Conservation (phyloP, 1,284 basidiomycete species). For the Phlebopus sp. region DNA sequence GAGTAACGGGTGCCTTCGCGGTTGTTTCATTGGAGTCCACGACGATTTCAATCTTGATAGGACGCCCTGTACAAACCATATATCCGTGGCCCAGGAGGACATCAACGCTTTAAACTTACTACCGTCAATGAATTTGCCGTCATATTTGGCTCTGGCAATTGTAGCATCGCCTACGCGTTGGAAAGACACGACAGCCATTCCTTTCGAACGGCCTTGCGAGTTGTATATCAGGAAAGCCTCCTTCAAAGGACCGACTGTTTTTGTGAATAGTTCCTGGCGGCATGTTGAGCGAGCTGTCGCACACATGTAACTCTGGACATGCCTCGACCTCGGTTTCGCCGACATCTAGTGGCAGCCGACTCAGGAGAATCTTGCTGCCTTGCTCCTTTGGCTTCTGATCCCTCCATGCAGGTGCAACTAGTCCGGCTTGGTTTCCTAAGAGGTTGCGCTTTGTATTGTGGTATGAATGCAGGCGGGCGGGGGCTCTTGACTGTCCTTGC, state of each 20-base stretch:
- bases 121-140: slow-evolving; percentile 73
- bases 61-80: slow-evolving; percentile 45
- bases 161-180: slow-evolving; percentile 58
- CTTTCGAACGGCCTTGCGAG: slow-evolving; percentile 65
- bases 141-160: slow-evolving; percentile 60
- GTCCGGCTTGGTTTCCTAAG: slow-evolving; percentile 52
- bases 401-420: slow-evolving; percentile 60
- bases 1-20: slow-evolving; percentile 12
- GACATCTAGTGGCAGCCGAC: slow-evolving; percentile 67
- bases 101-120: slow-evolving; percentile 44
- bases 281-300: slow-evolving; percentile 1
- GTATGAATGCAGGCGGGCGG: slow-evolving; percentile 44
- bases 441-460: slow-evolving; percentile 55
- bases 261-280: slow-evolving; percentile 63
- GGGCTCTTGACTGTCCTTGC: slow-evolving; percentile 15
- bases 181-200: slow-evolving; percentile 72
- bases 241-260: slow-evolving; percentile 69
- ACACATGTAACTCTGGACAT: slow-evolving; percentile 23
- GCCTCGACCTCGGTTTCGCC: slow-evolving; percentile 67
- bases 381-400: slow-evolving; percentile 34
- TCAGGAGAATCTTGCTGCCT: slow-evolving; percentile 70
- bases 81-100: not conserved
- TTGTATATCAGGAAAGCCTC: slow-evolving; percentile 71
- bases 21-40: slow-evolving; percentile 37
- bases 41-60: slow-evolving; percentile 68